Conservation (phyloP, 805 yeast genomes). For the Candida khao-thaluensis region DNA sequence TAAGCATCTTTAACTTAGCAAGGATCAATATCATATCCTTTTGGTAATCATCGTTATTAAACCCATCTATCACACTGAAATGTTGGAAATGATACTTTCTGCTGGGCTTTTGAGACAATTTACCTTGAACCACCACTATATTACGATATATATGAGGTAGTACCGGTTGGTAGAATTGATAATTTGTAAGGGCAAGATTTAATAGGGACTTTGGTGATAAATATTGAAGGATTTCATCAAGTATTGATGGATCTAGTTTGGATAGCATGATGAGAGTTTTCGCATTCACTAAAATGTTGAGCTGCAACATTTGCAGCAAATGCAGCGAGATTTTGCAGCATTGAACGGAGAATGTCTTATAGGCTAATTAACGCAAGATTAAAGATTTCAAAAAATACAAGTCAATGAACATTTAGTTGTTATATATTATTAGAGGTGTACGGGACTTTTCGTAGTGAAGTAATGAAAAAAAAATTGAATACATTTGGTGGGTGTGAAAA, state of each 20-base stretch:
- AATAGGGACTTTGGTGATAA: constrained; percentile 27
- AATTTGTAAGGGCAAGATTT: constrained; percentile 35
- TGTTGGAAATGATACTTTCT: constrained; percentile 19
- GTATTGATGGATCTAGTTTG: constrained; percentile 5
- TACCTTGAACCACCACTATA: constrained; percentile 14
- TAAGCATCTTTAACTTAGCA: constrained; percentile 21
- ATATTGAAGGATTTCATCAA: constrained; percentile 6
- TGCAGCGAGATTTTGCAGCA: too few relatives aligned
- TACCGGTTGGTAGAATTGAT: constrained; percentile 33
- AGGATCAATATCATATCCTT: constrained; percentile 9
- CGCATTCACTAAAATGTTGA: not conserved
- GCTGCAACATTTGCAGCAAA: not conserved
- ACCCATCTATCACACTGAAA: constrained; percentile 22
- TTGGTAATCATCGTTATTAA: constrained; percentile 12
- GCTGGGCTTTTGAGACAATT: not conserved
- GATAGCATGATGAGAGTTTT: constrained; percentile 7
- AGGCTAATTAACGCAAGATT: too few relatives aligned
- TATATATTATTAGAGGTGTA: too few relatives aligned
- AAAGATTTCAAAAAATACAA: too few relatives aligned
- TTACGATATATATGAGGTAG: constrained; percentile 26
- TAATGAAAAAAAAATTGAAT: too few relatives aligned
- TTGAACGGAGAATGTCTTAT: too few relatives aligned
- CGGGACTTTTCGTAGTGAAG: too few relatives aligned
- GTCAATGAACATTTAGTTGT: too few relatives aligned
- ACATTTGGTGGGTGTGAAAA: too few relatives aligned